Evolutionary conservation across 495 filamentous ascomycete genomes (phyloP), one percentile per base, ranked within the genome.

Genomic region (Jackrogersella minutella): DNA sequence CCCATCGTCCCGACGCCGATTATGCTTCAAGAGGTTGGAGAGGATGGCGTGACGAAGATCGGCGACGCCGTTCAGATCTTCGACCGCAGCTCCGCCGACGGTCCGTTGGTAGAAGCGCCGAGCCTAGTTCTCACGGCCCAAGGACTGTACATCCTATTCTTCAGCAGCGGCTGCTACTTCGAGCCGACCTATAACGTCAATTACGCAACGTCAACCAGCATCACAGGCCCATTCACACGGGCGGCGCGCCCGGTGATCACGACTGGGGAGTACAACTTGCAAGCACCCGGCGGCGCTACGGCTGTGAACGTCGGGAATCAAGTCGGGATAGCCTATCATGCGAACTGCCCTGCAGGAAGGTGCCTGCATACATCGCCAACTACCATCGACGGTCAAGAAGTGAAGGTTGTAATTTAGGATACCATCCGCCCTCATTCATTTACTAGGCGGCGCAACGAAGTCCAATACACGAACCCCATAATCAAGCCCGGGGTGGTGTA

Each of bases 51-150:
- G 22, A 87, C 82, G 1, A 74, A 73, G 3, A 64, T 84, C 19
- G 88, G 85, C 11, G 74, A 80, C 19, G 65, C 84, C 0, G 77
- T 86, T 24, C 64, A 79, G 70, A 77, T 91, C 11, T 74, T 90
- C 9, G 83, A 87, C 62, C 82, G 87, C 17, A 78, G 69, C 14
- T 78, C 80, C 28, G 71, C 63, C 16, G 88, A 89, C 66, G 86
- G 86, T 0, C 85, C 85, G 4, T 73, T 87, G 1, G 80, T 89
- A 24, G 87, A 90, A 71, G 88, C 86, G 17, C 87, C 87, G 0
- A 81, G 78, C 34, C 22, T 89, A 26, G 60, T 84, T 1, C 73
- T 72, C 21, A 65, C 74, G 7, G 66, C 58, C 16, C 77, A 78
- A 21, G 81, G 80, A 5, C 75, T 76, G 17, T 88, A 89, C 71